A percentile compares a stretch with the other conserved stretches of the same genome.
Evolutionary conservation across 192 early-diverging fungal species (phyloP).

Genomic region (Helicostylum pulchrum): DNA sequence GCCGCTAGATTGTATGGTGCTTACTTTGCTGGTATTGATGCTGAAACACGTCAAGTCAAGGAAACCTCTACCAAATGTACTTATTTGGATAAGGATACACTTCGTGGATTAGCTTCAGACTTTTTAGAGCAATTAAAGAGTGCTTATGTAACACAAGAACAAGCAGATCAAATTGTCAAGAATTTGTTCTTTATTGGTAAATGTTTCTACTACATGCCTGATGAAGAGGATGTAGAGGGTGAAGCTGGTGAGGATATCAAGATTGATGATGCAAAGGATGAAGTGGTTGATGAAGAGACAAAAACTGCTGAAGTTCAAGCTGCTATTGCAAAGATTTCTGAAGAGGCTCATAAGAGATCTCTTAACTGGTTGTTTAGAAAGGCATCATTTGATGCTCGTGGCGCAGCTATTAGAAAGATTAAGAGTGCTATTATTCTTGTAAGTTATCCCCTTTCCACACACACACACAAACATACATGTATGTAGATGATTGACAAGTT

Average conservation of each 20-base stretch:
- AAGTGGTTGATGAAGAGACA: constrained; percentile 28
- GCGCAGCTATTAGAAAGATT: constrained; percentile 44
- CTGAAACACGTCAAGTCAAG: constrained; percentile 35
- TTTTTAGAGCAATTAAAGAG: constrained; percentile 67
- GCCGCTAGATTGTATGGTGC: constrained; percentile 70
- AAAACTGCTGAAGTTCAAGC: constrained; percentile 23
- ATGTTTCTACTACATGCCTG: constrained; percentile 54
- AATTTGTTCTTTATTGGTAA: constrained; percentile 92
- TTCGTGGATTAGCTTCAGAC: constrained; percentile 52
- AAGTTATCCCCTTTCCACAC: too few relatives aligned
- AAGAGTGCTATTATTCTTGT: constrained; percentile 32
- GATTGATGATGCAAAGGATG: constrained; percentile 42
- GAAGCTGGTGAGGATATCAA: constrained; percentile 37
- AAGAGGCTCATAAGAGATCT: constrained; percentile 35
- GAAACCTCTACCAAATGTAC: constrained; percentile 27
- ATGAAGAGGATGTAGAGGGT: constrained; percentile 29
- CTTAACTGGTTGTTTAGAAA: constrained; percentile 60
- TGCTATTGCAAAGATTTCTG: constrained; percentile 10
- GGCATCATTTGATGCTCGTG: constrained; percentile 63
- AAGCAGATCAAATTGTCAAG: constrained; percentile 87
- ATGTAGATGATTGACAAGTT: constrained; percentile 19
- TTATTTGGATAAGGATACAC: constrained; percentile 36
- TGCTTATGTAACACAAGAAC: constrained; percentile 64
- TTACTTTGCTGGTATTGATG: constrained; percentile 71
- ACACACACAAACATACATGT: background rate